Percentiles rank a stretch among this genome's conserved stretches.
phyloP scores from a whole-genome alignment of 2,329 filamentous ascomycete species.

The Leptographium lundbergii region DNA sequence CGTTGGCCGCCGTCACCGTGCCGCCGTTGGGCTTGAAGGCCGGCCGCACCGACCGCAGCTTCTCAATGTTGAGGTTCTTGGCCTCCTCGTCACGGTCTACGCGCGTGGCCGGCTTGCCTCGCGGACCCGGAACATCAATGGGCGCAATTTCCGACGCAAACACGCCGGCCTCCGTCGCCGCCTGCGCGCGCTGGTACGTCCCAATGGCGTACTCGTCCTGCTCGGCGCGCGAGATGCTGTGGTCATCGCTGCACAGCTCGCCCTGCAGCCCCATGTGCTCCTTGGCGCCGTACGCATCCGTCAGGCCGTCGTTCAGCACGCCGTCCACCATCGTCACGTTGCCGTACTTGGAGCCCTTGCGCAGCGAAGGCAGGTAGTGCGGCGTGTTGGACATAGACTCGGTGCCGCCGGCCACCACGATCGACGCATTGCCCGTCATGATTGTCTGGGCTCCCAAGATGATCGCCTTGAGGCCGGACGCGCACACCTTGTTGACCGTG shows the following conservation, averaged over 20 bases:
- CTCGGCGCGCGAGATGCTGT: slow-evolving; percentile 67
- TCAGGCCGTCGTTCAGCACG: slow-evolving; percentile 86
- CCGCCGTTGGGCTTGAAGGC: slow-evolving; percentile 69
- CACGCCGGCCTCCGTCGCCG: slow-evolving; percentile 65
- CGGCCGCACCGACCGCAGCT: slow-evolving; percentile 74
- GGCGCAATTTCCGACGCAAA: slow-evolving; percentile 84
- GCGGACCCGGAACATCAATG: slow-evolving; percentile 73
- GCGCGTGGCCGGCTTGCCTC: slow-evolving; percentile 74
- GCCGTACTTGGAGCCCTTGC: slow-evolving; percentile 86
- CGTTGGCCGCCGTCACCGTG: slow-evolving; percentile 92
- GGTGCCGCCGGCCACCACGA: slow-evolving; percentile 86
- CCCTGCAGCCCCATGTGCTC: slow-evolving; percentile 92
- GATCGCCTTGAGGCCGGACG: slow-evolving; percentile 86
- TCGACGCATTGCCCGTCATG: slow-evolving; percentile 85
- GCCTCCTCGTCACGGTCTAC: slow-evolving; percentile 88
- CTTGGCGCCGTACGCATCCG: slow-evolving; percentile 80
- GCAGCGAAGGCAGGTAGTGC: slow-evolving; percentile 83
- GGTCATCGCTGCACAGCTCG: slow-evolving; percentile 82
- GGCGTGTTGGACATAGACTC: slow-evolving; percentile 99
- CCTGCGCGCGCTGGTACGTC: slow-evolving; percentile 87
- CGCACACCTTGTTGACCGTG: slow-evolving; percentile 98
- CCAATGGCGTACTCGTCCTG: slow-evolving; percentile 95
- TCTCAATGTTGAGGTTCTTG: slow-evolving; percentile 81
- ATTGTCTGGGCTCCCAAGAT: slow-evolving; percentile 94
- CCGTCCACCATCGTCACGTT: slow-evolving; percentile 82